phyloP scores from a whole-genome alignment of 78 protist species.

The Isochrysis galbana region DNA sequence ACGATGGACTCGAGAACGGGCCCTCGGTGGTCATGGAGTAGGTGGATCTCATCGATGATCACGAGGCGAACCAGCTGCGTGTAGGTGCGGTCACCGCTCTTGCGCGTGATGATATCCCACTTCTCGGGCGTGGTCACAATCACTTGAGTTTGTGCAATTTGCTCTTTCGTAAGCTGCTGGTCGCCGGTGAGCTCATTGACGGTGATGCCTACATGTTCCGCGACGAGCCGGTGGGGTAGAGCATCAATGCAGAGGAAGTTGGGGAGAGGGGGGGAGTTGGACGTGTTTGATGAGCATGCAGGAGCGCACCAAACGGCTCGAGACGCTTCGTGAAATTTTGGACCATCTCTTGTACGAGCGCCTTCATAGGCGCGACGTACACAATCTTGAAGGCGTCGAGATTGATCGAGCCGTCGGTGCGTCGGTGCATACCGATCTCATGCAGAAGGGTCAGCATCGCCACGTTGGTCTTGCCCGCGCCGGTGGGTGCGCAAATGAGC shows the following conservation, averaged over 20 bases:
- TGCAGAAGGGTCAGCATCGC: constrained; percentile 96
- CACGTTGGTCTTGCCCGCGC: constrained; percentile 99
- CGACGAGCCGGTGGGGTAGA: no score
- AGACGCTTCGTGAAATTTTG: constrained; percentile 82
- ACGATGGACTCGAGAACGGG: constrained; percentile 97
- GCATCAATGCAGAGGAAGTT: no score
- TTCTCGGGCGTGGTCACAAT: constrained; percentile 99
- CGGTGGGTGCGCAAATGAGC: constrained; percentile 99
- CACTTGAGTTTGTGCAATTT: constrained; percentile 85
- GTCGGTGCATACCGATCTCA: constrained; percentile 69
- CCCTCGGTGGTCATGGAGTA: constrained; percentile 98
- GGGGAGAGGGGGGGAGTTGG: no score
- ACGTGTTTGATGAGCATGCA: constrained; percentile 77
- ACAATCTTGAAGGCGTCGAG: constrained; percentile 80
- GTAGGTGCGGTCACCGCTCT: constrained; percentile 89
- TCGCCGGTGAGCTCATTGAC: constrained; percentile 97
- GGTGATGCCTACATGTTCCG: no score
- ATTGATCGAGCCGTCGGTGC: background rate
- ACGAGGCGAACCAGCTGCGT: constrained; percentile 79
- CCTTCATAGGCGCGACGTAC: constrained; percentile 99
- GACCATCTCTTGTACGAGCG: constrained; percentile 96
- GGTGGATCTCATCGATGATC: constrained; percentile 91
- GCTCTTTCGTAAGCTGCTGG: constrained; percentile 73
- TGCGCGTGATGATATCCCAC: constrained; percentile 99
- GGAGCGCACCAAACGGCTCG: constrained; percentile 42